Conservation (phyloP, 176 grass and related monocot species). For the Raddia distichophylla region DNA sequence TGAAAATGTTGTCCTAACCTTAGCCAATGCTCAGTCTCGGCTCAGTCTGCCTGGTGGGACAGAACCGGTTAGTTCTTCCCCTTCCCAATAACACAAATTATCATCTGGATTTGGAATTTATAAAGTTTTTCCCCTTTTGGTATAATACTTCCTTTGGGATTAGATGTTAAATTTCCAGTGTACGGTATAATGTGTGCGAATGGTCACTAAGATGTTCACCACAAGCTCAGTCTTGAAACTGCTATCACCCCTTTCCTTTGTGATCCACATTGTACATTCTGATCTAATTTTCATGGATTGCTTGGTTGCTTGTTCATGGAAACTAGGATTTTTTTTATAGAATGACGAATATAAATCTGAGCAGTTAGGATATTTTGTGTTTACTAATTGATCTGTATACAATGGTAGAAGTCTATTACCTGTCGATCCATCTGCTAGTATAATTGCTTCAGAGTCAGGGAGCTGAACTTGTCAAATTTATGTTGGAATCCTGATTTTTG, state of each 20-base stretch:
- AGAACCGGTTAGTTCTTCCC: conserved; percentile 68
- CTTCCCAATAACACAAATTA: background rate
- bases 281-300: conserved; percentile 18
- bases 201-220: background rate
- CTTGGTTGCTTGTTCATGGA: conserved; percentile 39
- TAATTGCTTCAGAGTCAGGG: background rate
- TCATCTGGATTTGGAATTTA: conserved; percentile 15
- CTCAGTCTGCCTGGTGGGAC: conserved; percentile 47
- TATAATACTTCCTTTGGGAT: conserved; percentile 16
- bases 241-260: background rate
- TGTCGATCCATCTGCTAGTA: background rate
- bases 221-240: background rate
- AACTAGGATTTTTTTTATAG: background rate
- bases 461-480: conserved; percentile 4
- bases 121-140: background rate
- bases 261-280: background rate
- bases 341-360: background rate
- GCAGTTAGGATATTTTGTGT: background rate
- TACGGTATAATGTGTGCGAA: background rate
- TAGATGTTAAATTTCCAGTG: conserved; percentile 1
- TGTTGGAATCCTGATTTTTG: background rate
- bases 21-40: conserved; percentile 86
- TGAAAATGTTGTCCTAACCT: conserved; percentile 84
- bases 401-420: conserved; percentile 12
- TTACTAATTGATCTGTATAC: conserved; percentile 7